Evolutionary conservation across 495 filamentous ascomycete genomes (phyloP).

Genomic region (Hypoxylon subgilvum): DNA sequence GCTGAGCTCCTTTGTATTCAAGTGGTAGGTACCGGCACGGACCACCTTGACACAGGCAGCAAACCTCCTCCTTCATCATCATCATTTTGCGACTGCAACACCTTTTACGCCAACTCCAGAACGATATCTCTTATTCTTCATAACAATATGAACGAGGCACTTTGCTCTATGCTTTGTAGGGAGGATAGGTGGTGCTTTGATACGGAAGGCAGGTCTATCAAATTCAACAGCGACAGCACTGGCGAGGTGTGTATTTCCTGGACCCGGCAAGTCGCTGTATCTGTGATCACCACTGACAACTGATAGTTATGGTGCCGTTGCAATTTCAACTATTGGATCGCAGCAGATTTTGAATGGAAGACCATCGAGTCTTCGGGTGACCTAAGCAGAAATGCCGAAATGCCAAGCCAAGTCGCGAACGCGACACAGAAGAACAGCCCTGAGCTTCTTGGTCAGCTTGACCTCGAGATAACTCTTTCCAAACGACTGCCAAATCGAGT

Average conservation of each 20-base stretch:
- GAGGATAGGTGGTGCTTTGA: conserved; percentile 33
- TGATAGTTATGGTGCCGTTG: conserved; percentile 36
- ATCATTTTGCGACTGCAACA: too few relatives aligned
- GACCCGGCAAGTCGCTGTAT: too few relatives aligned
- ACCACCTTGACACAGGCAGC: too few relatives aligned
- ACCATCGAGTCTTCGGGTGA: conserved; percentile 20
- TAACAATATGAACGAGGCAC: conserved; percentile 31
- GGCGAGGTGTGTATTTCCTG: conserved; percentile 35
- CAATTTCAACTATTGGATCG: conserved; percentile 35
- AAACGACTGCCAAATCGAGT: conserved; percentile 25
- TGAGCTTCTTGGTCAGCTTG: conserved; percentile 36
- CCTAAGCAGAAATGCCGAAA: background rate
- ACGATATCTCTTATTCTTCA: too few relatives aligned
- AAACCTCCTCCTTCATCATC: too few relatives aligned
- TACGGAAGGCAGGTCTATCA: conserved; percentile 29
- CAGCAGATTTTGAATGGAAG: conserved; percentile 39
- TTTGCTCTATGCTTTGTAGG: conserved; percentile 38
- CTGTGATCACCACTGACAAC: conserved; percentile 9
- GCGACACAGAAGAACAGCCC: conserved; percentile 7
- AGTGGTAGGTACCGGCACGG: too few relatives aligned
- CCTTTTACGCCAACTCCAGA: too few relatives aligned
- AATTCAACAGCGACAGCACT: conserved; percentile 41
- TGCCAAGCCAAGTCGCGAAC: conserved; percentile 12
- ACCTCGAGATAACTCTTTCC: conserved; percentile 39
- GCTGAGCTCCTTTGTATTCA: too few relatives aligned